Base-by-base conservation (phyloP, 2,329 filamentous ascomycete species). In the Penicillium sp. region DNA sequence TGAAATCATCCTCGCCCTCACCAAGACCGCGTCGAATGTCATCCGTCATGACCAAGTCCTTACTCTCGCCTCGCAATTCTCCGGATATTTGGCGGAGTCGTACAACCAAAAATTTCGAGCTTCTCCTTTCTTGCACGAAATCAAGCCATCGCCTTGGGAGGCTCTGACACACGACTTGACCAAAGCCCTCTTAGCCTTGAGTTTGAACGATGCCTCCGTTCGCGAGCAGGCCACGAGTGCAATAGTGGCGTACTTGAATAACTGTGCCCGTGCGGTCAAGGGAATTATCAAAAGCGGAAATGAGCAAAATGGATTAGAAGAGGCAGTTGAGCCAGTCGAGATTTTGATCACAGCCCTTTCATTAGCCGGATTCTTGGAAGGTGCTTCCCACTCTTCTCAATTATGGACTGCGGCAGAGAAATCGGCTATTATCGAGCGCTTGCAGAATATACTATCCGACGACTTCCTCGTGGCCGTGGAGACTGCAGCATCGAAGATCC, bases 61-160 rank as follows among this genome's bases (percentile, higher is more conserved):
- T 65, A 88, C 85, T 65, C 83, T 99, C 40, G 83, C 87, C n/a
- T 79, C 81, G 33, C 91, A 96, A 64, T 77, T 99, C 42, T 83
- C 86, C 7, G 88, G 88, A 5, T 97, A 97, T 71, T 82, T 97
- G 12, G 84, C 91, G 63, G 90, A 97, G 70, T 88, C 90, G 4
- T 90, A 93, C 66, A 78, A 83, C 33, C 93, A 97, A 70, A 75
- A 83, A 18, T 90, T 97, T 65, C 81, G 84, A 8, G 80, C 87
- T 4, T 96, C 92, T 53, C 90, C 91, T 1, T 90, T 89, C 71
- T 88, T 97, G 63, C 87, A 88, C 63, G 85, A 85, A 63, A 83
- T 96, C 68, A 87, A 92, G 59, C 91, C 91, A 1, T 95, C 90
- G 3, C 93, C 95, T 20, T 94, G 91, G 79, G 93, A 97, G 72